Base-by-base conservation (phyloP, 495 filamentous ascomycete genomes). In the Aspergillus sclerotiicarbonarius region DNA sequence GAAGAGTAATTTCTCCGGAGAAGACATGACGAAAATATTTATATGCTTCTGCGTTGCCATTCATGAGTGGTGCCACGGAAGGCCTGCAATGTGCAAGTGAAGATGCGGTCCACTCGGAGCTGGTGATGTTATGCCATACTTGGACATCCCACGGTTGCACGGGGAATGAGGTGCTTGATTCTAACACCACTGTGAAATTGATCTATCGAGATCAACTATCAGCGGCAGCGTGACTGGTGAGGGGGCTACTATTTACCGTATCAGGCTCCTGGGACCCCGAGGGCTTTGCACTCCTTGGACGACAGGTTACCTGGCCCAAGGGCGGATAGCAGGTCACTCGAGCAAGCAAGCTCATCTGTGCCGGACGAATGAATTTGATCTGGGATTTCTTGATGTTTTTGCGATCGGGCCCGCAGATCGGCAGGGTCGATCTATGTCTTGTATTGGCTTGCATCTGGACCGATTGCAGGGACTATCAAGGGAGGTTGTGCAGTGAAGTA, bases 101-200 rank as follows among this genome's bases (percentile, higher is more conserved):
- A 43, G 78, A 64, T n/a, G 70, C 64, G 43, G 54, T 63, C 73
- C 67, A 80, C 45, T 78, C 67, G 21, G 46, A 61, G 60, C 48
- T 63, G 45, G 65, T 65, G 49, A 83, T 79, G 25, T 89, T 88
- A 63, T 92, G 84, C 91, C 91, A 96, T 1, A 96, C 73, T 32
- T 86, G 79, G 6, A 88, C 80, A 65, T 94, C 81, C 88, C 89
- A 95, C 39, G 71, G 57, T 60, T 87, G 80, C 7, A 81, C 65
- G 1, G 76, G 76, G 32, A 83, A 77, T 50, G 71, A 74, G 33
- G 66, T 77, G 45, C 81, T 84, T 20, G 84, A 82, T 57, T 91
- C 89, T 30, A 96, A 73, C n/a, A 90, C 71, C 15, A 90, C 89
- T 15, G 82, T 85, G 58, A 94, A 88, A 3, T 64, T 64, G 12